Percentiles rank a stretch among this genome's conserved stretches.
phyloP scores from a whole-genome alignment of 768 basidiomycete genomes.

The Hygrophoropsis aurantiaca region DNA sequence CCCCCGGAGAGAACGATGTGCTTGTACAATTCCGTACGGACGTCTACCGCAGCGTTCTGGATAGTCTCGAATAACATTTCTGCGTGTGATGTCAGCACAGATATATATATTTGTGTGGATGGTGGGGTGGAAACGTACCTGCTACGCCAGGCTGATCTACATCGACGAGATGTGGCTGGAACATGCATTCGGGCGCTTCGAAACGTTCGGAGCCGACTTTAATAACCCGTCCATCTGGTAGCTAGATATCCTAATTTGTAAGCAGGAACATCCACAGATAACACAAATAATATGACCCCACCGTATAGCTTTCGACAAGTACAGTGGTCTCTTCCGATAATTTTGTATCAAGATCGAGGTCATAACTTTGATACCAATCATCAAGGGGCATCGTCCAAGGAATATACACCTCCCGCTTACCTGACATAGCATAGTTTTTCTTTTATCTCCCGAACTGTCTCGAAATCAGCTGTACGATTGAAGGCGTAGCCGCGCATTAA shows the following conservation, averaged over 20 bases:
- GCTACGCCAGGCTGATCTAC: constrained; percentile 96
- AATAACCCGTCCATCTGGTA: constrained; percentile 93
- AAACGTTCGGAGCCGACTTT: constrained; percentile 98
- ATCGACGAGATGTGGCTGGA: constrained; percentile 98
- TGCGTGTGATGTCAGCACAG: constrained; percentile 19
- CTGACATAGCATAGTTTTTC: constrained; percentile 98
- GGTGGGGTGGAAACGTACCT: constrained; percentile 46
- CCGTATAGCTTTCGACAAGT: constrained; percentile 94
- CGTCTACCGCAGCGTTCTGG: constrained; percentile 86
- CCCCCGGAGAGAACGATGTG: constrained; percentile 98
- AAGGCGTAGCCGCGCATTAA: constrained; percentile 99
- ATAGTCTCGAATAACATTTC: constrained; percentile 98
- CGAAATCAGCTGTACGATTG: constrained; percentile 99
- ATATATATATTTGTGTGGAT: background rate
- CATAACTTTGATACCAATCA: constrained; percentile 60
- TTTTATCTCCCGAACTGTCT: constrained; percentile 98
- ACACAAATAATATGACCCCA: constrained; percentile 33
- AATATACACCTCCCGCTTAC: constrained; percentile 38
- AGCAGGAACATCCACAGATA: background rate
- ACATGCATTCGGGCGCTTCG: constrained; percentile 99
- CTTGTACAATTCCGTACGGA: constrained; percentile 91
- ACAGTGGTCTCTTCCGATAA: constrained; percentile 96
- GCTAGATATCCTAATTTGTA: constrained; percentile 43
- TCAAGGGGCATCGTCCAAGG: background rate
- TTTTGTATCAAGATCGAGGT: constrained; percentile 92